Percentiles rank a stretch among this genome's conserved stretches.
Evolutionary conservation across 2,329 filamentous ascomycete species (phyloP).

Genomic region (Ustulina deusta): DNA sequence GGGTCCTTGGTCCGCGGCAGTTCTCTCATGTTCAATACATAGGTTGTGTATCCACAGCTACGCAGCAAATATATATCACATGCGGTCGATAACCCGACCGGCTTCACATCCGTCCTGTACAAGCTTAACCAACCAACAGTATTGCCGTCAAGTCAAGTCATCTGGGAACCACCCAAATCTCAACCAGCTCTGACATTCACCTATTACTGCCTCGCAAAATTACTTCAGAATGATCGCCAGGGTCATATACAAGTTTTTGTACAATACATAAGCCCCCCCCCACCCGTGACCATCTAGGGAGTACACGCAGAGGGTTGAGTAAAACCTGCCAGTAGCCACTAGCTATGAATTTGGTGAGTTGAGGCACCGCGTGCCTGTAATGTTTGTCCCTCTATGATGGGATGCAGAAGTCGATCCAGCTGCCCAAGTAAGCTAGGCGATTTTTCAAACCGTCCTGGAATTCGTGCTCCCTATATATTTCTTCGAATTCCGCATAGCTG

Average conservation of each 20-base stretch:
- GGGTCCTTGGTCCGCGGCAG: background rate
- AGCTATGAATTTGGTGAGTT: background rate
- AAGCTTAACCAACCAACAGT: background rate
- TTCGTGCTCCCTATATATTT: conserved; percentile 69
- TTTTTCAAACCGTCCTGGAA: conserved; percentile 71
- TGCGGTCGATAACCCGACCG: background rate
- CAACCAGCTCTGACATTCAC: background rate
- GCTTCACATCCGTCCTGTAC: background rate
- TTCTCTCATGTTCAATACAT: background rate
- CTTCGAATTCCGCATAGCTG: conserved; percentile 82
- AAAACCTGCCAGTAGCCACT: background rate
- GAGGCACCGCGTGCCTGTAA: background rate
- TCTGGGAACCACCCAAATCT: background rate
- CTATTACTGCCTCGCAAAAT: background rate
- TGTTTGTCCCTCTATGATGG: conserved; percentile 60
- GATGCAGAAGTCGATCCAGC: conserved; percentile 88
- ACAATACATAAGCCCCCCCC: conserved; percentile 13
- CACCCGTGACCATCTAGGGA: no score
- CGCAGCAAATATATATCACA: background rate
- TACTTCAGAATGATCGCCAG: conserved; percentile 8
- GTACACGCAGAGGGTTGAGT: background rate
- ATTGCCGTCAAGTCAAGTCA: background rate
- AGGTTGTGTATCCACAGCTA: background rate
- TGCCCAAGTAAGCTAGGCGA: conserved; percentile 82
- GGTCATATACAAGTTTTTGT: conserved; percentile 13